Evolutionary conservation across 1,284 basidiomycete genomes (phyloP), one percentile per base, ranked within the genome.

Genomic region (Trametes hirsuta): DNA sequence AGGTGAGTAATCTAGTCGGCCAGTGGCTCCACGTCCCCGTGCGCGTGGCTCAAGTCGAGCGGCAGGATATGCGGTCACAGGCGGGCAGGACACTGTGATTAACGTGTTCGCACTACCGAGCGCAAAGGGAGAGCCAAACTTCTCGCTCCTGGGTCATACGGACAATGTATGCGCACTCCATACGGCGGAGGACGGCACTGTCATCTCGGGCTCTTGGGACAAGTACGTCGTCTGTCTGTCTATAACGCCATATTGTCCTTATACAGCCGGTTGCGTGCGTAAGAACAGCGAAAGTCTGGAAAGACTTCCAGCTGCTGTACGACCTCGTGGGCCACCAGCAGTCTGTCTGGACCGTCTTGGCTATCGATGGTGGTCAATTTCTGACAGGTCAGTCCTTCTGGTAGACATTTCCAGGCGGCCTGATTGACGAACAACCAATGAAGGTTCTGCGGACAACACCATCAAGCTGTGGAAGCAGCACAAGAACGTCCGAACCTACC

Each of bases 141-240:
- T 88, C 75, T 85, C 87, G n/a, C 82, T 96, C 25, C 72, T 95
- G 49, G 97, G 96, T 36, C 97, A 99, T 75, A 84, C 85, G 6
- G 88, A 91, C 55, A 99, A 99, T 71, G 85, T 99, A 14, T 99
- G 97, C 74, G 83, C 94, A 25, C 79, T 99, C 61, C 84, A 94
- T 71, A 84, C 86, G 5, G 84, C 85, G 21, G 73, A 83, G 11
- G 81, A 82, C 56, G 92, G 93, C 6, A 81, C 85, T 58, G 87
- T 97, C 61, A 87, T 97, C 57, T 96, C 94, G n/a, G 97, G 97
- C 21, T 97, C 94, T 60, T 99, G 97, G 97, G 97, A 99, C 77
- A 90, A 84, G 94, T 95, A 71, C 75, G 88, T 75, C 15, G 6
- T 59, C 53, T 42, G 14, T 49, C 47, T 44, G 30, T 57, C 24